A percentile compares a stretch with the other conserved stretches of the same genome.
phyloP scores from a whole-genome alignment of 2,329 filamentous ascomycete genomes.

The Gremmenia infestans region DNA sequence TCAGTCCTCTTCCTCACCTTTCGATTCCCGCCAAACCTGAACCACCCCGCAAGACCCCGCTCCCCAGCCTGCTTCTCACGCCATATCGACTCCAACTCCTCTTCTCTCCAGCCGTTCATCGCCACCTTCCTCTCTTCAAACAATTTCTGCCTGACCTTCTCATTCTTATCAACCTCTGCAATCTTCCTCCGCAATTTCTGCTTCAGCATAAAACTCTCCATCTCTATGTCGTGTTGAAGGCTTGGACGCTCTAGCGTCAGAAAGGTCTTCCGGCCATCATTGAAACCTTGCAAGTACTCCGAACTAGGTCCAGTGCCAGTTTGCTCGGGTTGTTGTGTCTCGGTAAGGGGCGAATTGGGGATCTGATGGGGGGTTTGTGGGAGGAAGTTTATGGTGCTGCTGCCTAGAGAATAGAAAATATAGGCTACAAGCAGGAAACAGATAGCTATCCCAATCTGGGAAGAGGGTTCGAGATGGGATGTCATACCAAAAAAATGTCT shows the following conservation, averaged over 20 bases:
- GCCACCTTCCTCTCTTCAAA: not conserved
- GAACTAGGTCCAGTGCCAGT: not conserved
- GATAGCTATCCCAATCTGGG: not conserved
- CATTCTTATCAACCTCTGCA: not conserved
- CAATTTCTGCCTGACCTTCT: not conserved
- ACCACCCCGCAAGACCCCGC: not conserved
- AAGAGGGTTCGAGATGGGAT: not conserved
- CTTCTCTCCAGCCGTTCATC: constrained; percentile 2
- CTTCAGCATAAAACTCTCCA: not conserved
- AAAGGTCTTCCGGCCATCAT: not conserved
- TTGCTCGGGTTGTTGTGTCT: not conserved
- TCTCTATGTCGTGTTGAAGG: not conserved
- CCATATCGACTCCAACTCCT: not conserved
- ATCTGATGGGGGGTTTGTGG: not conserved
- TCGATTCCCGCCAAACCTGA: not conserved
- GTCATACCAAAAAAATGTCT: not conserved
- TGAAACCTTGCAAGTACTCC: not conserved
- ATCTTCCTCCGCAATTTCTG: not conserved
- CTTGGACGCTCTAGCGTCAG: not conserved
- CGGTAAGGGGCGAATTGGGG: no score
- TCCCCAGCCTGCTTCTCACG: not conserved
- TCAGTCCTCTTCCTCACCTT: not conserved
- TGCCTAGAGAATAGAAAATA: not conserved
- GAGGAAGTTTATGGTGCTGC: no score
- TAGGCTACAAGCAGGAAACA: constrained; percentile 2